Base-by-base conservation (phyloP, 1,284 basidiomycete species). In the Meripilus lineatus region DNA sequence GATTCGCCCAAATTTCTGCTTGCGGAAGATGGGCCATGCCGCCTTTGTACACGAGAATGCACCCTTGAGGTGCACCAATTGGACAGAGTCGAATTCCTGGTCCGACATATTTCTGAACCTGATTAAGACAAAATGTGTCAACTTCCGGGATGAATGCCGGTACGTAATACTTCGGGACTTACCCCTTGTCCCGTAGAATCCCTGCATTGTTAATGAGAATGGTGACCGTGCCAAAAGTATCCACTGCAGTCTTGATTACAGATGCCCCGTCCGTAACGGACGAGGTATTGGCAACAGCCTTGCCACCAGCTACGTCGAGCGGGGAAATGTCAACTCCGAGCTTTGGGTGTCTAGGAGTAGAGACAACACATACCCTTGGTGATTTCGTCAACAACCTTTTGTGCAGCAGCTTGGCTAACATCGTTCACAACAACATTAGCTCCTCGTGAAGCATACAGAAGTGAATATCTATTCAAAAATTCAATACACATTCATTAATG, bases 131-230 rank as follows among this genome's bases (percentile, higher is more conserved):
- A 38, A 14, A 18, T 21, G 18, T 13, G 33, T 15, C 40, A 5
- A 13, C 22, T 18, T 14, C 13, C 35, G 33, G 8, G 44, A 32
- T n/a, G 15, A 18, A 22, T 14, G 22, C n/a, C 8, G 4, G 38
- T 32, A 50, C 42, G 22, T 24, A 25, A 41, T 25, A 5, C 36
- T 11, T 13, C 15, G 14, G 3, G 34, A 62, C 77, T 35, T 44
- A 88, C 93, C 81, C 83, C 59, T 77, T 87, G 59, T 87, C 84
- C 18, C 87, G 81, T 40, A 99, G 71, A 55, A 99, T 93, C 44
- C 96, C 95, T 38, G 96, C 96, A 70, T 99, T 99, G 74, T 99
- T 99, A 61, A 98, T 86, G 39, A 95, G 77, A 50, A 85, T 90
- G 53, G 75, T 81, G 30, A 96, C 75, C 2, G 73, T 73, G 1